Evolutionary conservation across 208 protist genomes (phyloP).

Genomic region (Acanthamoeba culbertsoni): DNA sequence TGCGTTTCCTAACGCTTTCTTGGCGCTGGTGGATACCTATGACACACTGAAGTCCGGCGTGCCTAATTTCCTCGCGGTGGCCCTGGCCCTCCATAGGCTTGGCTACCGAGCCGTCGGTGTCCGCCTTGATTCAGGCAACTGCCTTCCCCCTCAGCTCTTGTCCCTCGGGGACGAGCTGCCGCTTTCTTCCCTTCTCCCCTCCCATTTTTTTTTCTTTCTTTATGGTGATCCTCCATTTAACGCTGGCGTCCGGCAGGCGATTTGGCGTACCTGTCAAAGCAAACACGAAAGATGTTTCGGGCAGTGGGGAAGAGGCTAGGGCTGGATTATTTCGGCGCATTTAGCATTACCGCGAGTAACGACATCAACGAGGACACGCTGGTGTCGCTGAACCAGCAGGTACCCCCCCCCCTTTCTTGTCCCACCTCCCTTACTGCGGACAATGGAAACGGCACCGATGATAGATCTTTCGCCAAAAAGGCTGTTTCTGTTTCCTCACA

Average conservation of each 20-base stretch:
- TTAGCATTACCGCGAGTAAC: conserved; percentile 85
- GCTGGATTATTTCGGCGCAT: conserved; percentile 65
- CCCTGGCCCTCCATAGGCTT: conserved; percentile 77
- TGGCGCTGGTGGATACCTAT: conserved; percentile 92
- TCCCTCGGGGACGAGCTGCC: too few relatives aligned
- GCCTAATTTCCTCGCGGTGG: conserved; percentile 84
- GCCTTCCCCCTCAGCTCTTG: conserved; percentile 80
- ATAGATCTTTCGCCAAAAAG: too few relatives aligned
- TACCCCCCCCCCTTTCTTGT: not conserved
- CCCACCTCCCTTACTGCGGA: too few relatives aligned
- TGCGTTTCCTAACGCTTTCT: conserved; percentile 85
- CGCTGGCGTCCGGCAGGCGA: conserved; percentile 72
- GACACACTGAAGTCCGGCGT: conserved; percentile 84
- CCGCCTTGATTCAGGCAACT: conserved; percentile 70
- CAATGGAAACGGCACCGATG: too few relatives aligned
- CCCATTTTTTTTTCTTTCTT: too few relatives aligned
- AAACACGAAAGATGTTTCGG: conserved; percentile 74
- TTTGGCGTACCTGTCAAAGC: conserved; percentile 84
- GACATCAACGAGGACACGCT: conserved; percentile 87
- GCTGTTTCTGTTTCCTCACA: not conserved
- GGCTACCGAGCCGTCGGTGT: conserved; percentile 72
- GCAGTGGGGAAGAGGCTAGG: conserved; percentile 48
- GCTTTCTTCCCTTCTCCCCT: too few relatives aligned
- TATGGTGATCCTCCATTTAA: conserved; percentile 79
- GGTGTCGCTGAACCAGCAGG: conserved; percentile 69